phyloP scores from a whole-genome alignment of 2,329 filamentous ascomycete genomes.

The Chaetomium sp. region DNA sequence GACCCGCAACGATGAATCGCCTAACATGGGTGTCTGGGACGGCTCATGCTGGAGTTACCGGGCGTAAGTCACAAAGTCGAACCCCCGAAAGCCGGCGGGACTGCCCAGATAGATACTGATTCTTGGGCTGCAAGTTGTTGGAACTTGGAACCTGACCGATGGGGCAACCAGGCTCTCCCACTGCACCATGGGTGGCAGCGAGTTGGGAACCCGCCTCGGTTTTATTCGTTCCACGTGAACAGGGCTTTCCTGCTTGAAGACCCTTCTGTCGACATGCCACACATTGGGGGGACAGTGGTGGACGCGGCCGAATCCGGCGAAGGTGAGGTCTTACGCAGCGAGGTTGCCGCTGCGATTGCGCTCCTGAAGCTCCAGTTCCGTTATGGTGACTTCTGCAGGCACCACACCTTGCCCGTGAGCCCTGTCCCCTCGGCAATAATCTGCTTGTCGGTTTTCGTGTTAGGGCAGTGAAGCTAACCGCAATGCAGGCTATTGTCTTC shows the following conservation, averaged over 20 bases:
- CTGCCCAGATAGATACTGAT: not conserved
- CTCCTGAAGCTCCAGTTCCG: constrained; percentile 15
- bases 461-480: too few relatives aligned
- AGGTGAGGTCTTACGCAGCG: constrained; percentile 2
- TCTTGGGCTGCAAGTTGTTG: not conserved
- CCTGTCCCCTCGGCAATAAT: not conserved
- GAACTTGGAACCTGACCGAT: not conserved
- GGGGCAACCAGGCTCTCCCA: not conserved
- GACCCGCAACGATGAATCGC: not conserved
- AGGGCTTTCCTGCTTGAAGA: not conserved
- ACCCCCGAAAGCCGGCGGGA: too few relatives aligned
- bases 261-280: not conserved
- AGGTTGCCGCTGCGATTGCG: constrained; percentile 11
- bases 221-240: not conserved
- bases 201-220: not conserved
- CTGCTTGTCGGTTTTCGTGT: not conserved
- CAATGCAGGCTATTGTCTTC: constrained; percentile 13
- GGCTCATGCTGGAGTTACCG: not conserved
- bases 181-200: not conserved
- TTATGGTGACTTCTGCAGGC: constrained; percentile 2
- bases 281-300: constrained; percentile 4
- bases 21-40: not conserved
- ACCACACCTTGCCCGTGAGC: constrained; percentile 17
- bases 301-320: not conserved
- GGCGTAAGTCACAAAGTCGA: not conserved